Percentiles rank a stretch among this genome's conserved stretches.
phyloP scores from a whole-genome alignment of 371 early-diverging fungal species.

The Mucor sp. region DNA sequence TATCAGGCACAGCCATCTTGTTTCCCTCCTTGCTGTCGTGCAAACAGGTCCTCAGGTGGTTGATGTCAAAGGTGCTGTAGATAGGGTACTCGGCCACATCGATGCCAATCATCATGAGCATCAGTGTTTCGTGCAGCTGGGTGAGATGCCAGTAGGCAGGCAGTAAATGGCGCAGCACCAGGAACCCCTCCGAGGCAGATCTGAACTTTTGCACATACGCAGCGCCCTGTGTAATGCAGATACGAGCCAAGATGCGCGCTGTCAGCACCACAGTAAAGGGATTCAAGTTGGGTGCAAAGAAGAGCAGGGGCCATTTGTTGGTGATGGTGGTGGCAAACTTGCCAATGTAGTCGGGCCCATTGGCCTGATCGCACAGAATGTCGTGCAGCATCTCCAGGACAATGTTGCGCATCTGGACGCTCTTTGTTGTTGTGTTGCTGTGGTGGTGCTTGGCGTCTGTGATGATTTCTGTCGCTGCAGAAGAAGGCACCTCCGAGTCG shows the following conservation, averaged over 20 bases:
- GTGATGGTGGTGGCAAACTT: slow-evolving; percentile 67
- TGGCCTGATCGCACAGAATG: slow-evolving; percentile 56
- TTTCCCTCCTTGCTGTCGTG: slow-evolving; percentile 11
- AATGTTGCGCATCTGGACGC: slow-evolving; percentile 63
- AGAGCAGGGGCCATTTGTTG: slow-evolving; percentile 73
- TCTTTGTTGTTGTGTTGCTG: slow-evolving; percentile 37
- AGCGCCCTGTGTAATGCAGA: slow-evolving; percentile 57
- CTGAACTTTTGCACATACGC: slow-evolving; percentile 60
- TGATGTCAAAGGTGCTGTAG: slow-evolving; percentile 50
- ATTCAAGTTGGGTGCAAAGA: slow-evolving; percentile 59
- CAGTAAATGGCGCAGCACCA: slow-evolving; percentile 56
- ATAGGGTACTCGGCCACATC: slow-evolving; percentile 60
- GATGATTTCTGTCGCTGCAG: slow-evolving; percentile 25
- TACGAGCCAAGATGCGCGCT: slow-evolving; percentile 58
- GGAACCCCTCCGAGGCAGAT: slow-evolving; percentile 60
- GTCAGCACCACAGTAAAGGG: slow-evolving; percentile 63
- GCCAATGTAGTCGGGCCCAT: slow-evolving; percentile 22
- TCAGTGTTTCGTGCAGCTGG: slow-evolving; percentile 61
- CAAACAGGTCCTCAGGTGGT: slow-evolving; percentile 43
- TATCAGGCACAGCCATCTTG: slow-evolving; percentile 35
- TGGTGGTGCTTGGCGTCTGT: slow-evolving; percentile 36
- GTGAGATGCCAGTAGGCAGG: slow-evolving; percentile 64
- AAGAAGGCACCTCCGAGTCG: neutral
- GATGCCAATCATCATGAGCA: slow-evolving; percentile 61
- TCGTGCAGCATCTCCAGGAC: slow-evolving; percentile 76